Percentiles rank a stretch among this genome's conserved stretches.
phyloP scores from a whole-genome alignment of 768 basidiomycete genomes.

The Lepiota subincarnata region DNA sequence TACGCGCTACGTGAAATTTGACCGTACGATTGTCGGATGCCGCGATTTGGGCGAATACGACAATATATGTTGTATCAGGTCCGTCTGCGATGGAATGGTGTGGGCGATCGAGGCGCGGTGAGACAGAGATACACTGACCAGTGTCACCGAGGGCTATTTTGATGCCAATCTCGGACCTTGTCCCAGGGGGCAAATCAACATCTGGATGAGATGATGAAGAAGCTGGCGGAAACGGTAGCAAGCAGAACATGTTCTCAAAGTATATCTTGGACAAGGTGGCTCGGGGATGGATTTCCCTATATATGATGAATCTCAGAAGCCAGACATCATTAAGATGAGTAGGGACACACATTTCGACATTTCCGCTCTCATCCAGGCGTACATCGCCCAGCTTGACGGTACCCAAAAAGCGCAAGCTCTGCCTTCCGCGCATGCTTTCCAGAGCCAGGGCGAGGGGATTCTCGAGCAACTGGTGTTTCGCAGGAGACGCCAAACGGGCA shows the following conservation, averaged over 20 bases:
- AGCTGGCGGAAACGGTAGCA: slow-evolving; percentile 32
- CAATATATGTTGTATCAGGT: slow-evolving; percentile 65
- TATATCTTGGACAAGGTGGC: slow-evolving; percentile 60
- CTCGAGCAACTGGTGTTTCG: slow-evolving; percentile 45
- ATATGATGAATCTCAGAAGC: slow-evolving; percentile 1
- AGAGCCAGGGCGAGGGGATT: slow-evolving; percentile 69
- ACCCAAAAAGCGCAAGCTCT: slow-evolving; percentile 56
- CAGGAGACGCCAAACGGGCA: slow-evolving; percentile 39
- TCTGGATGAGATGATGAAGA: slow-evolving; percentile 20
- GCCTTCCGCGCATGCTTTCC: slow-evolving; percentile 78
- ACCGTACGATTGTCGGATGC: slow-evolving; percentile 25
- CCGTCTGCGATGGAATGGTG: slow-evolving; percentile 38
- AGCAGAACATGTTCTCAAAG: slow-evolving; percentile 68
- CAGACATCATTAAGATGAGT: background rate
- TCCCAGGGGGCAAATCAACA: slow-evolving; percentile 12
- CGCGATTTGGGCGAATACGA: slow-evolving; percentile 41
- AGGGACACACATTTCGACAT: slow-evolving; percentile 32
- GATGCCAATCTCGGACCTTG: slow-evolving; percentile 50
- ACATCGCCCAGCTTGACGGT: slow-evolving; percentile 48
- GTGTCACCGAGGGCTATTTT: slow-evolving; percentile 69
- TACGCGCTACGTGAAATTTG: slow-evolving; percentile 53
- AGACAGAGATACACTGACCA: slow-evolving; percentile 36
- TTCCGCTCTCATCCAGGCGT: slow-evolving; percentile 57
- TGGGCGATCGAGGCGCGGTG: background rate
- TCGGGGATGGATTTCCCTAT: slow-evolving; percentile 66